A percentile compares a stretch with the other conserved stretches of the same genome.
Conservation (phyloP, 2,329 filamentous ascomycete genomes). For the Amesomyces nigricolor region DNA sequence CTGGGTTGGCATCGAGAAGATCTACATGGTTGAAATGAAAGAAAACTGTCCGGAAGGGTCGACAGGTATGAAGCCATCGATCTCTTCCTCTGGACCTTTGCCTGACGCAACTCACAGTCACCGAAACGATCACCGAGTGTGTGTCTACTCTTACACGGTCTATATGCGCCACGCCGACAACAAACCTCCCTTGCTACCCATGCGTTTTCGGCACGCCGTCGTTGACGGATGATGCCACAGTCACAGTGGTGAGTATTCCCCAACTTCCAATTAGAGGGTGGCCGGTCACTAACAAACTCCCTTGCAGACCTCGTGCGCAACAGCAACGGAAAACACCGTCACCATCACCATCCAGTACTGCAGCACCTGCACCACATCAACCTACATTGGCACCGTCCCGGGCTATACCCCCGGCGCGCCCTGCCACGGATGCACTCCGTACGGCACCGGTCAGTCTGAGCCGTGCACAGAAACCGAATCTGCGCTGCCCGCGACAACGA, state of each 20-base stretch:
- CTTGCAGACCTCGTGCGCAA: constrained; percentile 24
- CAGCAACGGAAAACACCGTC: constrained; percentile 17
- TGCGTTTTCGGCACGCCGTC: constrained; percentile 26
- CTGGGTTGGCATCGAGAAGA: constrained; percentile 32
- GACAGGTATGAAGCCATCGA: constrained; percentile 19
- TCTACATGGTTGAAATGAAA: constrained; percentile 29
- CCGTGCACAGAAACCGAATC: neutral
- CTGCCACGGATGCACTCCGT: constrained; percentile 25
- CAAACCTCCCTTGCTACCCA: constrained; percentile 29
- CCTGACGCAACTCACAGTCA: constrained; percentile 16
- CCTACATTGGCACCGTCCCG: constrained; percentile 25
- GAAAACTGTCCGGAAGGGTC: constrained; percentile 27
- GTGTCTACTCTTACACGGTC: constrained; percentile 27
- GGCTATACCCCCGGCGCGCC: constrained; percentile 24
- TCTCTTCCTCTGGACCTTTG: neutral
- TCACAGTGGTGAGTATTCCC: constrained; percentile 24
- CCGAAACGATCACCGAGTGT: constrained; percentile 20
- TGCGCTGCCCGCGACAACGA: neutral
- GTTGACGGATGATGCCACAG: constrained; percentile 24
- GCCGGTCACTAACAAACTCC: neutral
- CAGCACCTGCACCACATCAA: constrained; percentile 24
- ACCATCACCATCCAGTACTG: constrained; percentile 27
- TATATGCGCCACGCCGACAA: constrained; percentile 28
- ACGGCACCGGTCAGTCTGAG: neutral
- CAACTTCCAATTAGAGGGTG: neutral